Percentiles rank a stretch among this genome's conserved stretches.
phyloP scores from a whole-genome alignment of 2,329 filamentous ascomycete species.

The Fusarium gaditjirri region DNA sequence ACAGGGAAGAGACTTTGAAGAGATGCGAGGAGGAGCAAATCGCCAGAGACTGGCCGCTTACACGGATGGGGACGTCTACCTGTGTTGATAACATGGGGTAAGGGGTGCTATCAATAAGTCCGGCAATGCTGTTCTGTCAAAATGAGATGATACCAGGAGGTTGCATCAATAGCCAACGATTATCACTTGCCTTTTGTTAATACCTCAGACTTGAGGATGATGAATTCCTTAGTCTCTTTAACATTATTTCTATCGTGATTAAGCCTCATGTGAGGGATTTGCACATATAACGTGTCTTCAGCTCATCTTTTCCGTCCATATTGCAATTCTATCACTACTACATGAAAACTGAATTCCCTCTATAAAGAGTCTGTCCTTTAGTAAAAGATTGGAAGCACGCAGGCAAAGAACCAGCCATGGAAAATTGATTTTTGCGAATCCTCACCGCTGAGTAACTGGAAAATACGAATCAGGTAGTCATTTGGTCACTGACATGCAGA shows the following conservation, averaged over 20 bases:
- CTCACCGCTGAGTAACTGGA: too few species aligned
- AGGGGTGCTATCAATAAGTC: fast-evolving
- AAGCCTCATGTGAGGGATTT: neutral
- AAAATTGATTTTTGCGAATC: too few species aligned
- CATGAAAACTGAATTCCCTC: fast-evolving
- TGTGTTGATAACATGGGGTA: neutral
- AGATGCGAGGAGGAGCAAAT: neutral
- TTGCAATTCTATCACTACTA: neutral
- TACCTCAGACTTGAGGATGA: neutral
- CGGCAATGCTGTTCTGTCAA: fast-evolving
- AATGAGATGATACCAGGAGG: neutral
- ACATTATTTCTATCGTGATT: neutral
- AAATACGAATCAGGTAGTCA: too few species aligned
- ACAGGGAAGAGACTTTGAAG: neutral
- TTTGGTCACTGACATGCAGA: neutral
- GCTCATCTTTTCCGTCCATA: fast-evolving
- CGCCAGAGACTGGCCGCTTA: neutral
- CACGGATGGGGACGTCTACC: neutral
- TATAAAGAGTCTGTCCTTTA: too few species aligned
- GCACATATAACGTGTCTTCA: neutral
- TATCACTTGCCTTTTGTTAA: too few species aligned
- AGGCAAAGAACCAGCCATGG: too few species aligned
- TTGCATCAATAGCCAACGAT: neutral
- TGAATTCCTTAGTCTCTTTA: neutral
- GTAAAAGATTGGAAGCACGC: too few species aligned